Evolutionary conservation across 2,329 filamentous ascomycete species (phyloP).

Genomic region (Colletotrichum scovillei): DNA sequence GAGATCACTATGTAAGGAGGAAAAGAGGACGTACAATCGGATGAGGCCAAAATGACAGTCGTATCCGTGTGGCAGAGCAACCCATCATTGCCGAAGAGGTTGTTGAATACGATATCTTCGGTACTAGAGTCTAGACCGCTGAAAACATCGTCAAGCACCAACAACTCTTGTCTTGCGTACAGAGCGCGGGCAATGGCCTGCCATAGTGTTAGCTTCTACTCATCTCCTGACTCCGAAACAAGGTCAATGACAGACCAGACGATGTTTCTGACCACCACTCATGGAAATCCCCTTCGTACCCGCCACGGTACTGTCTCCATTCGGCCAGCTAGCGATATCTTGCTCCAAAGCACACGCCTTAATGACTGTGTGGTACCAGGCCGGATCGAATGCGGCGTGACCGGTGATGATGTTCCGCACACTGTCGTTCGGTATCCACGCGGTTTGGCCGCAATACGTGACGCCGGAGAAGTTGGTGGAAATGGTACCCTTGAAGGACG

Average conservation of each 20-base stretch:
- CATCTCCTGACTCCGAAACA: no score
- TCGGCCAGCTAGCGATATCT: constrained; percentile 44
- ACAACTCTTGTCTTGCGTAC: constrained; percentile 40
- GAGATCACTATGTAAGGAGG: no score
- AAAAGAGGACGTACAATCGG: constrained; percentile 25
- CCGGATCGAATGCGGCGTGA: constrained; percentile 40
- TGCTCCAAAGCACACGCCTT: constrained; percentile 47
- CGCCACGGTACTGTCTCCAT: constrained; percentile 47
- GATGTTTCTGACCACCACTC: constrained; percentile 51
- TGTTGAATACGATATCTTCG: constrained; percentile 39
- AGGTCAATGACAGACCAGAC: constrained; percentile 39
- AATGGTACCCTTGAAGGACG: constrained; percentile 31
- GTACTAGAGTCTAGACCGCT: constrained; percentile 46
- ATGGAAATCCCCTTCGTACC: constrained; percentile 50
- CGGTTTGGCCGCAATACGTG: constrained; percentile 42
- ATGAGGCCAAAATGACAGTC: constrained; percentile 36
- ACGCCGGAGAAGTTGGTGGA: constrained; percentile 38
- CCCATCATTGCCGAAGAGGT: constrained; percentile 40
- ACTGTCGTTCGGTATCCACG: constrained; percentile 44
- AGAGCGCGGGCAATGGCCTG: constrained; percentile 44
- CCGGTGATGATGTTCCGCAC: constrained; percentile 48
- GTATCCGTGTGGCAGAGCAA: constrained; percentile 38
- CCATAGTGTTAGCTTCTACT: background rate
- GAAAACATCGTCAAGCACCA: constrained; percentile 47
- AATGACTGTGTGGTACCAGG: constrained; percentile 46